Evolutionary conservation across 2,329 filamentous ascomycete species (phyloP), one percentile per base, ranked within the genome.

Genomic region (Verticillium klebahnii): DNA sequence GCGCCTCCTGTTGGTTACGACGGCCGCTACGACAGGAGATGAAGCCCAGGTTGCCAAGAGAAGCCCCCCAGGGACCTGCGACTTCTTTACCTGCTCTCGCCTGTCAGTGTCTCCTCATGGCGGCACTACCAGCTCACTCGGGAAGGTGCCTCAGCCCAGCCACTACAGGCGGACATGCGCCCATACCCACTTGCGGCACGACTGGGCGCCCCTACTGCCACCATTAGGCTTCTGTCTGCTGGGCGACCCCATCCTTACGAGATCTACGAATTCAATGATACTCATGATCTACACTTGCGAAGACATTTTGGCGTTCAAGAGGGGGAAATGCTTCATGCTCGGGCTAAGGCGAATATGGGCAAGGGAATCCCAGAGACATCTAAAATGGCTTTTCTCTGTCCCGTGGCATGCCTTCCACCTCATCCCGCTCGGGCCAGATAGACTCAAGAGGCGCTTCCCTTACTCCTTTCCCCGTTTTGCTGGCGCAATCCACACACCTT

Each of bases 1-100:
- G 74, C 79, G 8, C 76, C 77, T 64, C 74, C 77, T 61, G 67
- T 74, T 59, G 74, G 72, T 11, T 71, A 74, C 60, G 72, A 73
- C 64, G 72, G 55, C 29, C 29, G 32, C 25, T 36, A 59, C 45
- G 58, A 73, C 64, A 73, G 74, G 70, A 74, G 72, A 66, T 78
- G 69, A 69, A 65, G 58, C 56, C 60, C 55, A 56, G 23, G 14
- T 15, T 50, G 45, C 17, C 19, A 8, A 50, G 19, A 25, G 9
- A 25, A 25, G 19, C 7, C 9, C 7, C 11, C 45, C 12, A 6
- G n/a, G n/a, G 45, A 12, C 12, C 12, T 23, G 45, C 34, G 3
- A 11, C 19, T 25, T n/a, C n/a, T 5, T 1, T 6, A 23, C 39
- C 17, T 45, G 3, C 39, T 45, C 6, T 40, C 37, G 15, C 14